These are phyloP conservation scores for Lactarius hatsudake DNA, from an alignment of 768 basidiomycete genomes.

Conservation along the genomic window DNA sequence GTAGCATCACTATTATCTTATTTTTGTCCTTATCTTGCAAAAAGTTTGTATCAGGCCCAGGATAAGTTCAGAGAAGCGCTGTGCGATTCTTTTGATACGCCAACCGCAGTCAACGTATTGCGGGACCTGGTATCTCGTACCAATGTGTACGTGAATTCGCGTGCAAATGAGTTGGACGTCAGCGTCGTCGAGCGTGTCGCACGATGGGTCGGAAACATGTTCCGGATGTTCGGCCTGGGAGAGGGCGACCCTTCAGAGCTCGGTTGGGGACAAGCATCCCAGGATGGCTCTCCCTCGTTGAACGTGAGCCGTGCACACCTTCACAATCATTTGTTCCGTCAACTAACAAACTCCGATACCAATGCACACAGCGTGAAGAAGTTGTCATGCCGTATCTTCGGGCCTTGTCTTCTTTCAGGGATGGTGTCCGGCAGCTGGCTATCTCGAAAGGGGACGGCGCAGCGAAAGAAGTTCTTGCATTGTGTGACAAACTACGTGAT, in stretches of 20 bases:
- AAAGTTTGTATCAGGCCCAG: slow-evolving; percentile 74
- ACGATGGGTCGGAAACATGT: slow-evolving; percentile 69
- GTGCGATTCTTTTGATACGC: slow-evolving; percentile 97
- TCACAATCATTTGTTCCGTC: slow-evolving; percentile 9
- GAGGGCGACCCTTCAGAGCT: slow-evolving; percentile 65
- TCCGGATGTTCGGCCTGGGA: slow-evolving; percentile 77
- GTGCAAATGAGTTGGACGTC: slow-evolving; percentile 57
- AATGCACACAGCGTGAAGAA: slow-evolving; percentile 64
- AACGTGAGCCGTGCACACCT: slow-evolving; percentile 44
- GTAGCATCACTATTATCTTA: slow-evolving; percentile 22
- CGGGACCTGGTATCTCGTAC: slow-evolving; percentile 79
- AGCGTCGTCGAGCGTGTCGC: slow-evolving; percentile 61
- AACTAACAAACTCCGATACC: slow-evolving; percentile 12
- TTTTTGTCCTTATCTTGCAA: slow-evolving; percentile 13
- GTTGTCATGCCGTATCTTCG: slow-evolving; percentile 87
- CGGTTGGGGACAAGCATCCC: slow-evolving; percentile 80
- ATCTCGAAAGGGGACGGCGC: slow-evolving; percentile 66
- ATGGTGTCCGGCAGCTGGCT: slow-evolving; percentile 79
- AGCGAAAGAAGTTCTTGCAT: slow-evolving; percentile 74
- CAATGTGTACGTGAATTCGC: slow-evolving; percentile 82
- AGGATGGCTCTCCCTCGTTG: slow-evolving; percentile 41
- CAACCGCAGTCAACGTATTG: slow-evolving; percentile 70
- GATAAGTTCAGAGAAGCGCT: slow-evolving; percentile 78
- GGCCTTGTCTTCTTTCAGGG: slow-evolving; percentile 84
- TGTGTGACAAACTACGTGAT: slow-evolving; percentile 90